These are phyloP conservation scores for Diplogelasinospora grovesii DNA, from an alignment of 495 filamentous ascomycete species.

Conservation along the genomic window DNA sequence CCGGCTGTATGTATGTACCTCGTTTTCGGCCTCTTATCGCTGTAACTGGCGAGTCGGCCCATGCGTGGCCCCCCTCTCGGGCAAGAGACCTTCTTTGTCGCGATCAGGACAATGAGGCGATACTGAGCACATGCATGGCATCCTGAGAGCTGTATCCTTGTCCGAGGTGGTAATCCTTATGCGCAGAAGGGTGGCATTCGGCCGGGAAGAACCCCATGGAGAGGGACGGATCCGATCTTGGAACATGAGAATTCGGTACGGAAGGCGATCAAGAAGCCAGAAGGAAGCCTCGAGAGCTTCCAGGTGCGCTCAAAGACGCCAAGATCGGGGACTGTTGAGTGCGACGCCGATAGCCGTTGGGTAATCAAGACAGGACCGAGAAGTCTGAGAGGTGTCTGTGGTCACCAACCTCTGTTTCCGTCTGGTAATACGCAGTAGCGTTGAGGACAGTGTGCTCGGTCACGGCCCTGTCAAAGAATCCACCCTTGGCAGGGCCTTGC, in stretches of 20 bases:
- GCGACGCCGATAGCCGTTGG: constrained; percentile 9
- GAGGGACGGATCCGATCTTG: constrained; percentile 30
- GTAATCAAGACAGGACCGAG: background rate
- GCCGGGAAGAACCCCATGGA: constrained; percentile 26
- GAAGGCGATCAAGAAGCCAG: constrained; percentile 29
- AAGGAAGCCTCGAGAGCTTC: constrained; percentile 14
- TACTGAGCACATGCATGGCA: constrained; percentile 1
- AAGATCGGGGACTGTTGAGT: constrained; percentile 10
- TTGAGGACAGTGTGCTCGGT: constrained; percentile 11
- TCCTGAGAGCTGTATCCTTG: constrained; percentile 16
- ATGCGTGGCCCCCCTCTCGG: constrained; percentile 8
- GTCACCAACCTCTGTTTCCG: background rate
- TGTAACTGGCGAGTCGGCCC: no score
- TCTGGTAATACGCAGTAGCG: constrained; percentile 4
- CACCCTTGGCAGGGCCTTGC: constrained; percentile 11
- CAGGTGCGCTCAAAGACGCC: constrained; percentile 5
- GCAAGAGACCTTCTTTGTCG: constrained; percentile 14
- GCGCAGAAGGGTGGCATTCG: constrained; percentile 29
- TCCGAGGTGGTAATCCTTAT: constrained; percentile 21
- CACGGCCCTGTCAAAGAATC: constrained; percentile 16
- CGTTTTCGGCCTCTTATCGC: background rate
- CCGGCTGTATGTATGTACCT: constrained; percentile 6
- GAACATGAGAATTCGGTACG: constrained; percentile 21
- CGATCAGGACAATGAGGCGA: constrained; percentile 4
- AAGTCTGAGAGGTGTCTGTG: background rate